A percentile compares a stretch with the other conserved stretches of the same genome.
phyloP scores from a whole-genome alignment of 2,329 filamentous ascomycete genomes.

The Amphichorda felina region DNA sequence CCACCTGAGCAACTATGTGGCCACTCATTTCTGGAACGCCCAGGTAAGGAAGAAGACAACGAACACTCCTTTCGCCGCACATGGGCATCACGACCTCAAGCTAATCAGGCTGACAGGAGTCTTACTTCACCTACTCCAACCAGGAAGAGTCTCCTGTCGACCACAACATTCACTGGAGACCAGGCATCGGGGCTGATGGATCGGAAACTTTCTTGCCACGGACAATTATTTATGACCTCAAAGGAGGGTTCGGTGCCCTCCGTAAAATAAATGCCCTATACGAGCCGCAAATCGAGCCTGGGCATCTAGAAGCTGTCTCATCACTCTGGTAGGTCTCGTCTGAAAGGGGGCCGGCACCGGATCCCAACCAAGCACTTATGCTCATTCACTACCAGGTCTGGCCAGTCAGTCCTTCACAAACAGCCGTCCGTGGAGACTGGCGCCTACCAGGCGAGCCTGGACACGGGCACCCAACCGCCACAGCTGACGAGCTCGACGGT shows the following conservation, averaged over 20 bases:
- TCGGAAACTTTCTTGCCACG: conserved; percentile 86
- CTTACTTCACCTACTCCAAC: conserved; percentile 82
- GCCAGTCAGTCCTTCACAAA: conserved; percentile 55
- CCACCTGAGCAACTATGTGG: conserved; percentile 83
- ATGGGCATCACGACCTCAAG: too few species aligned
- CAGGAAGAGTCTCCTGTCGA: conserved; percentile 19
- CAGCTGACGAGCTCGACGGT: conserved; percentile 57
- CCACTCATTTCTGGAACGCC: conserved; percentile 95
- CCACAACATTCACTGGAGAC: conserved; percentile 70
- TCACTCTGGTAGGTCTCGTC: conserved; percentile 20
- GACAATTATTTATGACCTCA: conserved; percentile 88
- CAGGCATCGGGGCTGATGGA: conserved; percentile 72
- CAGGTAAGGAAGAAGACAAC: too few species aligned
- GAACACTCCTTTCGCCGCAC: not conserved
- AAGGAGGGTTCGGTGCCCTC: conserved; percentile 83
- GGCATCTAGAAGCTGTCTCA: conserved; percentile 8
- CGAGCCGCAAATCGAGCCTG: conserved; percentile 34
- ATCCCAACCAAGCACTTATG: not conserved
- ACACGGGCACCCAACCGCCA: conserved; percentile 56
- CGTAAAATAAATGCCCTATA: conserved; percentile 84
- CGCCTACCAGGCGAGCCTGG: conserved; percentile 69
- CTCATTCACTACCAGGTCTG: conserved; percentile 38
- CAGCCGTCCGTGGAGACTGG: conserved; percentile 56
- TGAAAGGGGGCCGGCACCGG: not conserved
- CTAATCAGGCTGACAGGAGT: too few species aligned